Evolutionary conservation across 1,139 yeast genomes (phyloP), one percentile per base, ranked within the genome.

Genomic region (Suhomyces ambrosiae): DNA sequence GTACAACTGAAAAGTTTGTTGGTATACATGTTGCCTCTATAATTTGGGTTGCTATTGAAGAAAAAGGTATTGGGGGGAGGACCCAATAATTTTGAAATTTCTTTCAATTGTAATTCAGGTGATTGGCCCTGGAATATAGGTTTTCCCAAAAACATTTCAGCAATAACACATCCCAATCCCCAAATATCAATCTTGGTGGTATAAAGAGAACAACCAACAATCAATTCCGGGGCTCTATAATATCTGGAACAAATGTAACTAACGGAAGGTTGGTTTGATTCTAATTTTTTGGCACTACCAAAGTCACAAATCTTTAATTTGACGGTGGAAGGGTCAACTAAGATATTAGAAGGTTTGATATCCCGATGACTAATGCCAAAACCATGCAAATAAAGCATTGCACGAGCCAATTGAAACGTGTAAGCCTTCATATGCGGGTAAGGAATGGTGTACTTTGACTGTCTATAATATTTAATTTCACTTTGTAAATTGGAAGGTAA

Each of bases 121-220:
- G 82, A 81, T 51, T 79, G 82, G 36, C 94, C 94, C 63, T 84
- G 92, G 64, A 86, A 86, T 15, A 86, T 82, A 3, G 92, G 88
- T 56, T 80, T 82, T 22, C 92, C 90, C 53, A 84, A 70, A 47
- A 83, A 74, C 90, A 86, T 84, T 60, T 86, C 94, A 13, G 92
- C 92, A 47, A 85, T 68, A 7, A 85, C 92, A 69, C 95, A 86
- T 1, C 95, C 95, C 39, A 84, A 68, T 1, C 92, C 92, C 95
- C 95, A 86, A 42, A 84, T 79, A 58, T 86, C 95, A 42, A 86
- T 84, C 53, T 83, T 85, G 6, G 92, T 83, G 2, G 89, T 76
- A 55, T 86, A 86, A 35, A 79, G 69, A 27, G 85, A 76, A 52
- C 88, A 83, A 1, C 92, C 95, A 43, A 85, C 80, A 52, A 85